A percentile compares a stretch with the other conserved stretches of the same genome.
phyloP scores from a whole-genome alignment of 805 yeast genomes.

The Starmerella floricola region DNA sequence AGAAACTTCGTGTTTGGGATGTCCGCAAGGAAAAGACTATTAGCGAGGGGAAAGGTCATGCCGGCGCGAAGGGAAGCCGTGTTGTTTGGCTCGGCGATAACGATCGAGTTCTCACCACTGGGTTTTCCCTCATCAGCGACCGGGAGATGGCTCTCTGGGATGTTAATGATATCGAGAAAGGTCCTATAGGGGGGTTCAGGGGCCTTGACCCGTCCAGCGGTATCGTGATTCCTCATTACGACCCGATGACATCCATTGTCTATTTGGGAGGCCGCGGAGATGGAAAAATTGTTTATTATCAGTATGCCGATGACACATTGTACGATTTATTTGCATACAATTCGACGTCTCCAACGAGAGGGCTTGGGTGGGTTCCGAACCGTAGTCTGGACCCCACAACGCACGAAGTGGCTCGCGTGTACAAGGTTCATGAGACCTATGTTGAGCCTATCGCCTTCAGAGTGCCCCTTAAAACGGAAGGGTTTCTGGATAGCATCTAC shows the following conservation, averaged over 20 bases:
- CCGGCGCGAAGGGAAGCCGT: slow-evolving; percentile 85
- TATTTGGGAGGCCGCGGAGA: slow-evolving; percentile 96
- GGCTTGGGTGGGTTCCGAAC: slow-evolving; percentile 83
- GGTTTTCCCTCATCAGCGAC: slow-evolving; percentile 83
- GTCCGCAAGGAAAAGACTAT: slow-evolving; percentile 59
- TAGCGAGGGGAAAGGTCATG: slow-evolving; percentile 78
- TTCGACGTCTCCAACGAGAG: slow-evolving; percentile 90
- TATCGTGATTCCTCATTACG: slow-evolving; percentile 82
- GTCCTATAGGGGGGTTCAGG: slow-evolving; percentile 82
- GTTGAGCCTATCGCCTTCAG: slow-evolving; percentile 87
- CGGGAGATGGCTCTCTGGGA: slow-evolving; percentile 96
- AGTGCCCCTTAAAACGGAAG: slow-evolving; percentile 89
- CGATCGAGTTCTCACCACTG: slow-evolving; percentile 81
- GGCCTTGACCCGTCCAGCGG: slow-evolving; percentile 87
- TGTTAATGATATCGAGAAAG: slow-evolving; percentile 53
- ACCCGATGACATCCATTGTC: slow-evolving; percentile 63
- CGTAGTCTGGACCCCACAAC: slow-evolving; percentile 64
- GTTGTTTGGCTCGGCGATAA: slow-evolving; percentile 82
- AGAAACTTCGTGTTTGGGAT: slow-evolving; percentile 85
- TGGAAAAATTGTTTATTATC: slow-evolving; percentile 91
- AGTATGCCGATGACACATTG: slow-evolving; percentile 72
- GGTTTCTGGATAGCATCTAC: slow-evolving; percentile 82
- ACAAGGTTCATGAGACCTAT: slow-evolving; percentile 68
- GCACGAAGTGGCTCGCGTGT: slow-evolving; percentile 72
- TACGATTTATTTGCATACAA: slow-evolving; percentile 78